Evolutionary conservation across 305 asterid species (phyloP), one percentile per base, ranked within the genome.

Genomic region (Fraxinus latifolia): DNA sequence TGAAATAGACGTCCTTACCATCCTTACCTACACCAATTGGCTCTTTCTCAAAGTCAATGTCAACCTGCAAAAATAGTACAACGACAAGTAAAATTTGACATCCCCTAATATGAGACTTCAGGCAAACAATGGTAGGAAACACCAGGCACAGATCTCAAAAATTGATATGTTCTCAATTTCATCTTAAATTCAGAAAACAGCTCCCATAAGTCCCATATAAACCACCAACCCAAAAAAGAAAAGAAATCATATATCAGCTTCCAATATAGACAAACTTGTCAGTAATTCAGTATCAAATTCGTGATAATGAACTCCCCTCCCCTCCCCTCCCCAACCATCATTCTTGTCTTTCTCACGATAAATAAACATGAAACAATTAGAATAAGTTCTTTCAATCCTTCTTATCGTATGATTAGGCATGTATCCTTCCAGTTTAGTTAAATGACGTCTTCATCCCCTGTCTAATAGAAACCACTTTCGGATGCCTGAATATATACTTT

Each of bases 11-110:
- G 5, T 90, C 89, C 84, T 91, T 93, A 9, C 98, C 99, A 33
- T 92, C 94, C 86, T 93, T 92, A 53, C 98, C 93, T 31, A 91
- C 90, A 12, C 98, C 98, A 86, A 95, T 92, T 74, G 99, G 98
- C 88, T 95, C 98, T 88, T 90, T 94, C 76, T 92, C 96, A 60
- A 95, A 95, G 86, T 95, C 99, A 77, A 95, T 94, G 85, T 95
- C 91, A 79, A 94, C 99, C 98, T 95, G 91, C 79, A 79, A 44
- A 44, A 14, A 44, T 44, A 44, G 55, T 83, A 82, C 77, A 55
- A 73, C 77, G 39, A 12, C 62, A 2, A 47, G 29, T 0, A 44
- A 44, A 44, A 3, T 12, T 44, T 44, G 55, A 44, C 1, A 62
- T 67, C 42, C 23, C 53, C 78, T 77, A 67, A 11, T 67, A 11